Percentiles rank a stretch among this genome's conserved stretches.
Evolutionary conservation across 495 filamentous ascomycete genomes (phyloP).

Genomic region (Aspergillus bridgeri): DNA sequence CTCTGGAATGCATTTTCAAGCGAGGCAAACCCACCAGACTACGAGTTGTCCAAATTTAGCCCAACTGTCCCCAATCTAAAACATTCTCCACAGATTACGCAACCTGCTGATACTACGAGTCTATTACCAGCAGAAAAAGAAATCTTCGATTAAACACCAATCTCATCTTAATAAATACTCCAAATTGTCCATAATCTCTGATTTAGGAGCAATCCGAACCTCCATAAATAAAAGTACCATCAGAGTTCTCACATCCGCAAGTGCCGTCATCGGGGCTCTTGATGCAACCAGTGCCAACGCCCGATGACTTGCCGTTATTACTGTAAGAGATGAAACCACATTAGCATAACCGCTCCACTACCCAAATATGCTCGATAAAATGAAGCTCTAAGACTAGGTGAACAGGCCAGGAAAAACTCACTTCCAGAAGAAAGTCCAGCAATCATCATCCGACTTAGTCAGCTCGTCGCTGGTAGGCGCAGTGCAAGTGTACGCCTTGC

Average conservation of each 20-base stretch:
- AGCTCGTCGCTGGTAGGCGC: constrained; percentile 21
- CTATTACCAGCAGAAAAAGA: too few species aligned
- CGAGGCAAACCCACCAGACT: too few species aligned
- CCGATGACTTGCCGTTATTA: constrained; percentile 22
- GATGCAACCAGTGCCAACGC: constrained; percentile 32
- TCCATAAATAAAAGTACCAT: constrained; percentile 33
- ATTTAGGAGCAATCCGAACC: constrained; percentile 24
- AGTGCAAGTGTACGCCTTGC: constrained; percentile 35
- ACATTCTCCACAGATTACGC: background rate
- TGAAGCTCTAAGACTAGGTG: too few species aligned
- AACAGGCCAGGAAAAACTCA: constrained; percentile 1
- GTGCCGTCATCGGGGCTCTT: constrained; percentile 29
- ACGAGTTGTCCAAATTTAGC: too few species aligned
- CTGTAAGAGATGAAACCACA: background rate
- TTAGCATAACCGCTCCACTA: background rate
- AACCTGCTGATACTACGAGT: too few species aligned
- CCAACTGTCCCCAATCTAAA: too few species aligned
- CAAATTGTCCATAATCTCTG: background rate
- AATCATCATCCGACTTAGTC: constrained; percentile 24
- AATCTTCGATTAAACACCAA: too few species aligned
- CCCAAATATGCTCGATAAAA: background rate
- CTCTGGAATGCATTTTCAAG: too few species aligned
- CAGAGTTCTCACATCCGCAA: constrained; percentile 38
- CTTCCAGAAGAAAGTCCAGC: constrained; percentile 39
- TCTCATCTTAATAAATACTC: background rate